A percentile compares a stretch with the other conserved stretches of the same genome.
Conservation (phyloP, 2,329 filamentous ascomycete species). For the Colletotrichum destructivum region DNA sequence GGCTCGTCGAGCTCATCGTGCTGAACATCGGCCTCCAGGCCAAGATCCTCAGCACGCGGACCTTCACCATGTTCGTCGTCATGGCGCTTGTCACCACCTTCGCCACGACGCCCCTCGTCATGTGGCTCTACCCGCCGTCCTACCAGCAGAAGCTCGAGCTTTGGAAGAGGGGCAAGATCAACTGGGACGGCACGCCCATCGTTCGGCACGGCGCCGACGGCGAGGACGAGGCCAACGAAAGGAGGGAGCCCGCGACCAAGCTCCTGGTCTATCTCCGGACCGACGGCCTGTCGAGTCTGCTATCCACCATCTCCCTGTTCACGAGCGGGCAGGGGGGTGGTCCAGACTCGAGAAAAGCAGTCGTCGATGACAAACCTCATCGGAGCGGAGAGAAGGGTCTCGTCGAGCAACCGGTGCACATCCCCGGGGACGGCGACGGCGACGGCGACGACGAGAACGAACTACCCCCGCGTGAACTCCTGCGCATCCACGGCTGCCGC, state of each 20-base stretch:
- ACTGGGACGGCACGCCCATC: conserved; percentile 59
- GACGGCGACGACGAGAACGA: not conserved
- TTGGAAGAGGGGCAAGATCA: conserved; percentile 80
- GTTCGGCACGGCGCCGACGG: conserved; percentile 52
- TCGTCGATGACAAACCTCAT: not conserved
- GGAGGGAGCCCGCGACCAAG: conserved; percentile 45
- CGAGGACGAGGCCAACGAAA: conserved; percentile 49
- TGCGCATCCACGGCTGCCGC: conserved; percentile 84
- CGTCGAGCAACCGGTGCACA: conserved; percentile 27
- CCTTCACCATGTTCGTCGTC: conserved; percentile 83
- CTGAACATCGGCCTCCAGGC: conserved; percentile 80
- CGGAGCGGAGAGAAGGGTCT: conserved; percentile 25
- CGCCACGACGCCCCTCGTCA: conserved; percentile 79
- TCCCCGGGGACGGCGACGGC: not conserved
- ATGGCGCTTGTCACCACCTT: conserved; percentile 87
- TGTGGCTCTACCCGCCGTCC: conserved; percentile 73
- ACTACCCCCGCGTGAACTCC: conserved; percentile 60
- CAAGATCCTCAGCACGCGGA: conserved; percentile 79
- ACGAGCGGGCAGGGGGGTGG: conserved; percentile 38
- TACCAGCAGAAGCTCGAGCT: conserved; percentile 56
- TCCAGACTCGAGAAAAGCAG: not conserved
- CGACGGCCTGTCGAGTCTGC: conserved; percentile 80
- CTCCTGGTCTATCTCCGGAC: conserved; percentile 82
- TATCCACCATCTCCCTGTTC: conserved; percentile 88
- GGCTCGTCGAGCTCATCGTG: conserved; percentile 87